Base-by-base conservation (phyloP, 1,139 yeast species). In the Debaryomycetaceae sp. region DNA sequence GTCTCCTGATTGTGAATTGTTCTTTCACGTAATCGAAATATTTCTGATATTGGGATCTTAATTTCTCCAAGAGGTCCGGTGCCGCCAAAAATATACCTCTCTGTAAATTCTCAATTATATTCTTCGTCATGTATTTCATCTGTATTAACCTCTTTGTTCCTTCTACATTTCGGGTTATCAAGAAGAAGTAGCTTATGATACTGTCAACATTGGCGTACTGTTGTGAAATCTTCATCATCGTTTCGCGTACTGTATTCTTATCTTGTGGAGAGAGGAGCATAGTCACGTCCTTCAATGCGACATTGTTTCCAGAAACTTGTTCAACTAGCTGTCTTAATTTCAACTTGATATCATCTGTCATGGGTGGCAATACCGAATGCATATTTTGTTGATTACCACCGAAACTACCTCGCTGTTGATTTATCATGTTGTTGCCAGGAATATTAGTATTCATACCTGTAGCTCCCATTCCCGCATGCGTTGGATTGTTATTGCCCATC, bases 91-190 rank as follows among this genome's bases (percentile, higher is more conserved):
- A 82, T 41, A 76, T 61, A 31, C 86, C 81, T 59, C 79, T 68
- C 52, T 79, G 74, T 58, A 84, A 62, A 48, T 78, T 79, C 39
- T 87, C 94, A 55, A 83, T 66, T 45, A 87, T 85, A 56, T 83
- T 84, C 52, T 81, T 83, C 34, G 87, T 79, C 84, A 87, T 83
- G 46, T 80, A 74, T 59, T 87, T 83, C 73, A 87, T 79, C 57
- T 86, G 92, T 44, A 88, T 72, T 46, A 88, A 74, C 47, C 87
- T 76, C 52, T 80, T 80, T 1, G 95, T 84, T 5, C 87, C 91
- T 41, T 81, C 87, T 35, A 73, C 75, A 56, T 84, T 86, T 51
- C 83, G 78, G 1, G 94, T 83, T 41, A 87, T 70, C 44, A 83
- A 76, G 55, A 77, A 87, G 52, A 86, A 87, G 55, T 86, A 81